These are phyloP conservation scores for Fusarium lyarnte DNA, from an alignment of 2,329 filamentous ascomycete genomes.

Conservation along the genomic window DNA sequence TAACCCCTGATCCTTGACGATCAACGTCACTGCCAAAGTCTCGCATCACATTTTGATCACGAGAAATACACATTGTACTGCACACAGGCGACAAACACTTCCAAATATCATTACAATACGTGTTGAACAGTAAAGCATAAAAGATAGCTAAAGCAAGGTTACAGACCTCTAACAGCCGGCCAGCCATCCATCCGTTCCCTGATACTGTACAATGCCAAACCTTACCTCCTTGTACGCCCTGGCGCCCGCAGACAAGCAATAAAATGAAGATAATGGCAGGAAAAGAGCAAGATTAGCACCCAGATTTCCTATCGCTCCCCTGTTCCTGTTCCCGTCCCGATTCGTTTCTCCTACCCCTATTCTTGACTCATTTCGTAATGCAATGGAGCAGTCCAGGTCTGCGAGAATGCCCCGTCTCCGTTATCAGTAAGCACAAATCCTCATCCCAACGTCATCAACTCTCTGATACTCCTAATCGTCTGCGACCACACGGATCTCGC, in stretches of 20 bases:
- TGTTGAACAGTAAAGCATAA: conserved; percentile 22
- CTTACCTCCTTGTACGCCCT: conserved; percentile 27
- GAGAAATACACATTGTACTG: background rate
- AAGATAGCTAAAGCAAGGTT: conserved; percentile 30
- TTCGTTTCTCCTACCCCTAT: background rate
- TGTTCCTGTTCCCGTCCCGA: conserved; percentile 1
- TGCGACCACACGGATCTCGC: conserved; percentile 37
- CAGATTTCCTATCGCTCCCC: background rate
- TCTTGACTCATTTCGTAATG: conserved; percentile 7
- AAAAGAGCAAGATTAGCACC: conserved; percentile 7
- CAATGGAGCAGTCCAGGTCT: conserved; percentile 13
- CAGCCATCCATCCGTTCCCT: conserved; percentile 13
- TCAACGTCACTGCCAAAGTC: background rate
- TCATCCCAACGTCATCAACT: conserved; percentile 13
- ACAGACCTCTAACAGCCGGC: conserved; percentile 15
- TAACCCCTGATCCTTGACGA: background rate
- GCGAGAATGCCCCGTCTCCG: conserved; percentile 30
- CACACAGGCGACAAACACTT: background rate
- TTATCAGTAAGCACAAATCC: conserved; percentile 19
- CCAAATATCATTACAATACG: conserved; percentile 21
- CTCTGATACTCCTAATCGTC: conserved; percentile 16
- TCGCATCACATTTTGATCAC: background rate
- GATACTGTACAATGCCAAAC: conserved; percentile 33
- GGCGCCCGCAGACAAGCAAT: conserved; percentile 16
- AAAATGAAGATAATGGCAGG: background rate